Evolutionary conservation across 179 eudicot genomes (phyloP), one percentile per base, ranked within the genome.

Genomic region (Drosera spatulata): DNA sequence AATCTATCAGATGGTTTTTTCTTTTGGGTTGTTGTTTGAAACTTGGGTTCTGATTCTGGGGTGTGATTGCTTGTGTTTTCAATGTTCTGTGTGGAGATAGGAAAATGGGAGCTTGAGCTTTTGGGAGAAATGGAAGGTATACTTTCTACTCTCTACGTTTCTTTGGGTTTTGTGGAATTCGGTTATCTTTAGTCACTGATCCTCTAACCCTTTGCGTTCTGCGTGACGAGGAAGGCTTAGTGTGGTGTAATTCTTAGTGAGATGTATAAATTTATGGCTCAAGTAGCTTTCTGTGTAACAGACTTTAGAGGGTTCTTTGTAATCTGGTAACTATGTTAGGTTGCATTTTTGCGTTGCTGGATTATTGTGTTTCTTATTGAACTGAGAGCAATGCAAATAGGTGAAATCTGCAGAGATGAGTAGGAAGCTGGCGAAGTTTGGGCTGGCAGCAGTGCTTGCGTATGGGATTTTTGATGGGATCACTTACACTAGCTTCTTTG

Each of bases 61-160:
- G 15, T 3, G 33, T 22, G 33, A 22, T 22, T 22, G 33, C 33
- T 10, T 4, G 41, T 62, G 1, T 38, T 44, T 41, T n/a, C 11
- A 4, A 39, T 40, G 38, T 22, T 64, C 22, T 65, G 9, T 62
- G 53, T 58, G 54, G 39, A 42, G 66, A 6, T 12, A 66, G 81
- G 77, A 76, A 59, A 65, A 71, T 58, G 61, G 54, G 62, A 77
- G 55, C 47, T 60, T 51, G 56, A 75, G 79, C 40, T 63, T 82
- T 52, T 82, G 80, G 84, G 54, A 70, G 72, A 79, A 74, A 68
- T 82, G 84, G 84, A 77, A 69, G 87, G 84, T 80, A 68, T 54
- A 53, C 13, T n/a, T 10, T 64, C 33, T 22, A 22, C 33, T 22
- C 33, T 22, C 33, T 22, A 22, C 33, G 33, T 22, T 22, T 22